Evolutionary conservation across 2,329 filamentous ascomycete species (phyloP), one percentile per base, ranked within the genome.

Genomic region (Coniella vitis): DNA sequence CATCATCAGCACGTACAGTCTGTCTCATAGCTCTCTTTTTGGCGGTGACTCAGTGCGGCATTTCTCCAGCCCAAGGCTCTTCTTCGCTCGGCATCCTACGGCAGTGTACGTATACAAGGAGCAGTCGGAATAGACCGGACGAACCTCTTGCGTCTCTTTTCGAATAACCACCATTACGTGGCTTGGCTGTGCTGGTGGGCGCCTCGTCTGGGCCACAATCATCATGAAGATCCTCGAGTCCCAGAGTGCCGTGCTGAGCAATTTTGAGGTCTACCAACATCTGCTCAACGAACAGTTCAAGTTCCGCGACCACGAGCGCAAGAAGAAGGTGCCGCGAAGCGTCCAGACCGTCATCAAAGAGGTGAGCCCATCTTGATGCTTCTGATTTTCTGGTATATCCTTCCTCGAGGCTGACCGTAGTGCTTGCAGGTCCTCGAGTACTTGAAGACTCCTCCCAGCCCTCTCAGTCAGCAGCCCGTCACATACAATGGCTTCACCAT

Each of bases 191-290:
- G 5, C 10, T 29, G 25, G 25, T 10, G 5, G 10, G 25, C 25
- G 25, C 5, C 2, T 35, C 17, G 12, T 25, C 10, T 12, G 21
- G 36, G 29, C n/a, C 32, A 21, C 16, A 31, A 16, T 19, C 22
- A 32, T 10, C 43, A 83, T 84, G 81, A 84, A 87, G 75, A 78
- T 90, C 60, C 68, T 88, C 58, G 84, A 86, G 60, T 72, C 84
- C 3, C 83, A 88, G 62, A 79, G 79, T 25, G 83, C 83, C 4
- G 74, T 83, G 37, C 71, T 90, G 60, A 79, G 81, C 62, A 89
- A 89, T 64, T 84, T 79, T 55, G 86, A 89, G 70, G 84, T 89
- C 55, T 83, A 82, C 58, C 71, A 75, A 49, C 84, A 87, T 57
- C 66, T 89, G 35, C 67, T 68, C 5, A 74, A 82, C 40, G 76